Conservation (phyloP, 2,329 filamentous ascomycete species). For the Epichloe typhina region DNA sequence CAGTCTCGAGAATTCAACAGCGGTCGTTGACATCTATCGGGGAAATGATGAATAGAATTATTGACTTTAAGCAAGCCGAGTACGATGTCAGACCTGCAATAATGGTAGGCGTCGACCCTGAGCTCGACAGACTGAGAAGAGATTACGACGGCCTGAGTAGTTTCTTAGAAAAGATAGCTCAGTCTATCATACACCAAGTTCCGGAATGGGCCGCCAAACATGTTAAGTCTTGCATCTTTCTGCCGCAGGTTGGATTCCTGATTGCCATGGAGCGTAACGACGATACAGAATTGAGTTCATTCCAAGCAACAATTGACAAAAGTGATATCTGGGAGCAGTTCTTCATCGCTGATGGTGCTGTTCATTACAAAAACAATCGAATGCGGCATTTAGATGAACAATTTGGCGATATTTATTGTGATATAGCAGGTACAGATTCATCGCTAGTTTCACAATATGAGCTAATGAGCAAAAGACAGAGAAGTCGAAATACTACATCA, state of each 20-base stretch:
- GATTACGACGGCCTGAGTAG: conserved; percentile 65
- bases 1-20: conserved; percentile 43
- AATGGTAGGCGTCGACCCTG: conserved; percentile 53
- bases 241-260: conserved; percentile 84
- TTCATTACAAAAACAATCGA: conserved; percentile 75
- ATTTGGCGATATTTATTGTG: conserved; percentile 73
- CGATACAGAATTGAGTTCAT: conserved; percentile 43
- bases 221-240: conserved; percentile 68
- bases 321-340: conserved; percentile 61
- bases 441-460: neutral
- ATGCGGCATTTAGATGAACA: conserved; percentile 72
- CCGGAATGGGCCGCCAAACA: conserved; percentile 43
- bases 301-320: conserved; percentile 43
- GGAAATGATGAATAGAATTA: conserved; percentile 54
- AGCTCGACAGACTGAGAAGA: conserved; percentile 66
- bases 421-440: conserved; percentile 57
- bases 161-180: conserved; percentile 55
- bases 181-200: conserved; percentile 47
- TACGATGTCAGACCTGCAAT: conserved; percentile 62
- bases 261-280: conserved; percentile 50
- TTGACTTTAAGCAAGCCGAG: conserved; percentile 70
- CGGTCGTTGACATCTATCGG: conserved; percentile 51
- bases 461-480: conserved; percentile 41
- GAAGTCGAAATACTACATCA: conserved; percentile 82
- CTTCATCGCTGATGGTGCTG: conserved; percentile 57